Evolutionary conservation across 108 stramenopile genomes (phyloP).

Genomic region (Nitzschia putrida): DNA sequence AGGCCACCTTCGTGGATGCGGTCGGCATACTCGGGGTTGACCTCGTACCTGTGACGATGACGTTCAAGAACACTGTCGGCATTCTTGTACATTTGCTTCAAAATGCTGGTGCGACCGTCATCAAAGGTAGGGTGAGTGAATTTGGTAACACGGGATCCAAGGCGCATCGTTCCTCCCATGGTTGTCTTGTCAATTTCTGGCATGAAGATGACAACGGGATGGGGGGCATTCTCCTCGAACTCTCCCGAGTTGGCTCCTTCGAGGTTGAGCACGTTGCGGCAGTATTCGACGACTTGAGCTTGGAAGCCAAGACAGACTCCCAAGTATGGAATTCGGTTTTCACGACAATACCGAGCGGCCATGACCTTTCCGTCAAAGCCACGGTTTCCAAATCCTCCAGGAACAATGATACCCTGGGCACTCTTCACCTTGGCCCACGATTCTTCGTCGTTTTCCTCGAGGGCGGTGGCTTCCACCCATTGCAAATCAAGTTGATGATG

Average conservation of each 20-base stretch:
- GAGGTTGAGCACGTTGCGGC: constrained; percentile 86
- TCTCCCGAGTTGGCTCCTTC: constrained; percentile 92
- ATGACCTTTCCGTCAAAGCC: constrained; percentile 87
- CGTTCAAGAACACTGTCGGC: constrained; percentile 80
- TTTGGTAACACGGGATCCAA: constrained; percentile 90
- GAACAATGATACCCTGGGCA: constrained; percentile 88
- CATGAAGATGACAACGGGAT: constrained; percentile 98
- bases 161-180: constrained; percentile 99
- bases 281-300: constrained; percentile 96
- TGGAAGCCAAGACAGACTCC: constrained; percentile 99
- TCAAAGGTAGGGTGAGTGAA: constrained; percentile 62
- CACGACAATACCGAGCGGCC: constrained; percentile 90
- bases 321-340: constrained; percentile 82
- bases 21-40: constrained; percentile 95
- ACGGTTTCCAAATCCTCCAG: constrained; percentile 96
- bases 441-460: constrained; percentile 72
- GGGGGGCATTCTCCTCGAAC: constrained; percentile 78
- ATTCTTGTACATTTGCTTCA: constrained; percentile 80
- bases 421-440: constrained; percentile 81
- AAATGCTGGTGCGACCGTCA: constrained; percentile 54
- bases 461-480: constrained; percentile 94
- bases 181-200: constrained; percentile 94
- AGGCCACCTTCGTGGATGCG: constrained; percentile 89
- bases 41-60: constrained; percentile 99
- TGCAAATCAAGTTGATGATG: constrained; percentile 81